phyloP scores from a whole-genome alignment of 2,329 filamentous ascomycete genomes.

The Pseudogymnoascus sp. region DNA sequence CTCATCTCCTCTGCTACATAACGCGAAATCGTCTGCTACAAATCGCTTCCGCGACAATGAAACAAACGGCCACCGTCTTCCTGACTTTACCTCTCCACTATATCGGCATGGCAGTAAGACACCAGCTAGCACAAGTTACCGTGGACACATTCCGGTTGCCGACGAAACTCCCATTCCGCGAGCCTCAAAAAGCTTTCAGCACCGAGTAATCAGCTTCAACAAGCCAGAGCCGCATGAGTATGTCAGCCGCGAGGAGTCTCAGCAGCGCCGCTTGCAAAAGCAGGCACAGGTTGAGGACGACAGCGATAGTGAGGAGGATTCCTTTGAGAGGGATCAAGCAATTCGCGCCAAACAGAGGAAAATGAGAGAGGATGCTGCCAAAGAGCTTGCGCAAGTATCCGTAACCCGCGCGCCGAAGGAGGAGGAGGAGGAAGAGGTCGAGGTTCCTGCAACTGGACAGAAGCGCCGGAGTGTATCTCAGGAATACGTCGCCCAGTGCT shows the following conservation, averaged over 20 bases:
- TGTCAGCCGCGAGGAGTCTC: background rate
- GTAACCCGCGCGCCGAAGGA: background rate
- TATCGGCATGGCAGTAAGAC: background rate
- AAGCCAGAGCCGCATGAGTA: background rate
- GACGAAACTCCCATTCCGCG: background rate
- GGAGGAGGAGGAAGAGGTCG: background rate
- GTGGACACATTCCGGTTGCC: background rate
- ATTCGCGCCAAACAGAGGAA: background rate
- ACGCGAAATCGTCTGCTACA: background rate
- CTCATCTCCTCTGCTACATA: background rate
- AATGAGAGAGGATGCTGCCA: background rate
- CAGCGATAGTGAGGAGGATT: background rate
- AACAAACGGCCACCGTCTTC: background rate
- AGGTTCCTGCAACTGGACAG: background rate
- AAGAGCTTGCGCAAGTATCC: slow-evolving; percentile 4
- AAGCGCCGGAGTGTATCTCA: slow-evolving; percentile 11
- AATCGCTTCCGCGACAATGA: background rate
- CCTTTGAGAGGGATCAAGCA: background rate
- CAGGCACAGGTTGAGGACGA: background rate
- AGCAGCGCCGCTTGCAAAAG: background rate
- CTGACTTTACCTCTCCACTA: background rate
- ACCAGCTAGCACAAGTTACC: background rate
- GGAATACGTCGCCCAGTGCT: slow-evolving; percentile 22
- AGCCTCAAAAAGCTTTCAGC: background rate
- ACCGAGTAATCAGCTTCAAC: background rate